Conservation (phyloP, 257 asterid genomes). For the Penstemon eatonii region DNA sequence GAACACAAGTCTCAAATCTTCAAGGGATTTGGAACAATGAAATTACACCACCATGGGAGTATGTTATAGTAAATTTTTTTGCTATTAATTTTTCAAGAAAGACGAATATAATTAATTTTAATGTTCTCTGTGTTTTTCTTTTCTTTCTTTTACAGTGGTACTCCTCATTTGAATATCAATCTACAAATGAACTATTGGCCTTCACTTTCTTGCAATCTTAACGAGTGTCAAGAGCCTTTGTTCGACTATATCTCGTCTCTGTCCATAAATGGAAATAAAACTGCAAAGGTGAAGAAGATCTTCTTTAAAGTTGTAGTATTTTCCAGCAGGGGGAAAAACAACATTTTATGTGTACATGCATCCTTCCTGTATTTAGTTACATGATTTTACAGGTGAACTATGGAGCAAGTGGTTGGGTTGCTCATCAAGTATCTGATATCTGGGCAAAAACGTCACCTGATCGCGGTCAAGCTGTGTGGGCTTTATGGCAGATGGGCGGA, state of each 20-base stretch:
- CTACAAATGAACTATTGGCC: slow-evolving; percentile 93
- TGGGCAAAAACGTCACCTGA: slow-evolving; percentile 86
- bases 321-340: background rate
- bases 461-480: slow-evolving; percentile 61
- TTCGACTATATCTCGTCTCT: slow-evolving; percentile 62
- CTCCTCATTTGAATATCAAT: slow-evolving; percentile 83
- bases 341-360: slow-evolving; percentile 25
- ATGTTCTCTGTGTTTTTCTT: slow-evolving; percentile 12
- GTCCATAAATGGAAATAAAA: slow-evolving; percentile 60
- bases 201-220: slow-evolving; percentile 70
- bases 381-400: slow-evolving; percentile 79
- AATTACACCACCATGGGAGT: slow-evolving; percentile 76
- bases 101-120: background rate
- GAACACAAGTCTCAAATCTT: slow-evolving; percentile 69
- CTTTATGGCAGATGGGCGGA: slow-evolving; percentile 89
- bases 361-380: slow-evolving; percentile 59
- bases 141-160: slow-evolving; percentile 47
- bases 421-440: slow-evolving; percentile 74
- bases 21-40: slow-evolving; percentile 85
- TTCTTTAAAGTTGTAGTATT: background rate
- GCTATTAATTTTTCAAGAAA: background rate
- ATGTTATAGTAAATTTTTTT: slow-evolving; percentile 30
- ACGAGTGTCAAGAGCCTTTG: slow-evolving; percentile 78
- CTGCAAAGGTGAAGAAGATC: slow-evolving; percentile 54
- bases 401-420: slow-evolving; percentile 79